Percentiles rank a stretch among this genome's conserved stretches.
phyloP scores from a whole-genome alignment of 208 protist genomes.

The Phytomonas sp. region DNA sequence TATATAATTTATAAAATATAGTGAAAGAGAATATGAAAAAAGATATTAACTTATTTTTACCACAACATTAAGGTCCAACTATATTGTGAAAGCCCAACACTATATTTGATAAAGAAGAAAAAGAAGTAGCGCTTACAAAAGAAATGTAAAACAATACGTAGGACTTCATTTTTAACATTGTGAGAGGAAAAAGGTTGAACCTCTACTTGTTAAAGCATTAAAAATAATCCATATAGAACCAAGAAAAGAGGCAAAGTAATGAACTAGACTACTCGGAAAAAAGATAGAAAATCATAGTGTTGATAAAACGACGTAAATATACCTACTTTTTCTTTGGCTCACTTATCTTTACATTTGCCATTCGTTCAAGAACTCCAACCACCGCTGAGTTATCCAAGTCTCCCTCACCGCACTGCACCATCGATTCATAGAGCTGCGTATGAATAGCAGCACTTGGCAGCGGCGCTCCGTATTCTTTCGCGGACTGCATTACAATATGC shows the following conservation, averaged over 20 bases:
- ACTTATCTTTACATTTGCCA: constrained; percentile 74
- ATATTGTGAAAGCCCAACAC: not conserved
- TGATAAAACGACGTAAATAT: not conserved
- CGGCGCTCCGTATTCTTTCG: constrained; percentile 75
- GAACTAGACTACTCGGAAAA: constrained; percentile 5
- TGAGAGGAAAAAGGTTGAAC: not conserved
- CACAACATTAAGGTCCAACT: not conserved
- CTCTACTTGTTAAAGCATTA: not conserved
- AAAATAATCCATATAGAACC: not conserved
- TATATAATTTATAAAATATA: not conserved
- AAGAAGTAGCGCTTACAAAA: not conserved
- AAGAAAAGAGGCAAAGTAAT: constrained; percentile 9
- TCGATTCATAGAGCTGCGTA: constrained; percentile 86
- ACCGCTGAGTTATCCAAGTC: constrained; percentile 92
- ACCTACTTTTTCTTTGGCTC: constrained; percentile 44
- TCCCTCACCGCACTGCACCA: constrained; percentile 84
- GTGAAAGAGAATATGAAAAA: not conserved
- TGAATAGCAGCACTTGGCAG: constrained; percentile 88
- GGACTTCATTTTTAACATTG: not conserved
- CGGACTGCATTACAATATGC: constrained; percentile 89
- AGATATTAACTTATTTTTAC: not conserved
- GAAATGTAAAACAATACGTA: not conserved
- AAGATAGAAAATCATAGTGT: not conserved
- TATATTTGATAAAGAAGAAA: not conserved
- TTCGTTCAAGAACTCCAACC: constrained; percentile 87